Evolutionary conservation across 257 asterid genomes (phyloP).

Genomic region (Gentiana macrophylla): DNA sequence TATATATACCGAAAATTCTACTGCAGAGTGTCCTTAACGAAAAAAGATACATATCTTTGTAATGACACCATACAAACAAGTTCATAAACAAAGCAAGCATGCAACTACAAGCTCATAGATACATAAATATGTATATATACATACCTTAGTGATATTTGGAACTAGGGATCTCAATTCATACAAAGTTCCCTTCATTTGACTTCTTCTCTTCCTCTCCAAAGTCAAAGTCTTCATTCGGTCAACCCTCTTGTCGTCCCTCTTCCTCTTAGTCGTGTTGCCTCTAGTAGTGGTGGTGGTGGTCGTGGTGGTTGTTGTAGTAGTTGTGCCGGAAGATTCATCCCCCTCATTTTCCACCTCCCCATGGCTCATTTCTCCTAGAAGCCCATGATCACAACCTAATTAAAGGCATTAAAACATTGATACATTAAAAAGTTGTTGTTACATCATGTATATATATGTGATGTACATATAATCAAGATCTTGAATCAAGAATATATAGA

Average conservation of each 20-base stretch:
- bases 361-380: constrained; percentile 1
- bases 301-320: constrained; percentile 5
- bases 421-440: no score
- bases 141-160: constrained; percentile 76
- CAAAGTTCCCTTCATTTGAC: constrained; percentile 84
- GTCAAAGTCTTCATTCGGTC: constrained; percentile 59
- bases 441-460: no score
- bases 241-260: constrained; percentile 13
- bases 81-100: no score
- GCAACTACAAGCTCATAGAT: no score
- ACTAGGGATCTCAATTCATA: constrained; percentile 71
- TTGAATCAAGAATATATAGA: no score
- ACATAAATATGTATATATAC: background rate
- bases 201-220: constrained; percentile 70
- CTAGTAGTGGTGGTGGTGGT: constrained; percentile 5
- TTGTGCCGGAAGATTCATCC: constrained; percentile 26
- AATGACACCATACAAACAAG: no score
- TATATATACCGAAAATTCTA: no score
- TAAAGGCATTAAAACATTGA: no score
- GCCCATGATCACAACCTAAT: no score
- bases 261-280: constrained; percentile 1
- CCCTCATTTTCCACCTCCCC: constrained; percentile 19
- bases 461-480: no score
- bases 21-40: no score
- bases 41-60: no score